Base-by-base conservation (phyloP, 2,329 filamentous ascomycete genomes). In the Graphiopsis chlorocephala region DNA sequence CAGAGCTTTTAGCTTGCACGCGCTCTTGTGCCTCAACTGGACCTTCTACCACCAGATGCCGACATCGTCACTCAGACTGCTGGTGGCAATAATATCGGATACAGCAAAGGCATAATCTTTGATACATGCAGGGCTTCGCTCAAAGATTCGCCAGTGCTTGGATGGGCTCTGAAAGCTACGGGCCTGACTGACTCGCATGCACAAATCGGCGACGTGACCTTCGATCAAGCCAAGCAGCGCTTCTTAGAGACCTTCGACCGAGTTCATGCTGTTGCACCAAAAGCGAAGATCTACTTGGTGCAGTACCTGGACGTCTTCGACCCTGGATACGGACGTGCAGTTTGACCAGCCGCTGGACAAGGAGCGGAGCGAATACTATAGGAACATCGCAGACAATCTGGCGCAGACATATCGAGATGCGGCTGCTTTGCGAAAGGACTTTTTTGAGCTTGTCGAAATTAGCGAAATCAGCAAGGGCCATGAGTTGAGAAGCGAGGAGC, bases 1-100 rank as follows among this genome's bases (percentile, higher is more conserved):
- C 33, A 38, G 33, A 6, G 33, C 14, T 38, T 38, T 6, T 38
- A 15, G 33, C 33, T 38, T 17, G 33, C 66, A 71, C 79, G 25
- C 66, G 76, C 15, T 69, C 70, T 17, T n/a, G 26, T 20, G 31
- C 50, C 50, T 11, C 50, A 55, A 15, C 50, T 55, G 26, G 50
- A 55, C 15, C 26, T 15, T 26, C 17, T 55, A 20, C 17, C 26
- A 17, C 17, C 17, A 28, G 50, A 29, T 55, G 25, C 29, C 31
- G 50, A 55, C 20, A n/a, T 55, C n/a, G 50, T 55, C 26, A 26
- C 20, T 11, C 17, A 29, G 25, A 55, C 50, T 17, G 50, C 50
- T 17, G 50, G 50, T 15, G 50, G 50, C 26, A 55, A 55, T 17
- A 25, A 55, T 5, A 10, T 55, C 11, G 50, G 50, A 11, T 29